These are phyloP conservation scores for Penicillium longicatenatum DNA, from an alignment of 495 filamentous ascomycete species.

Conservation along the genomic window DNA sequence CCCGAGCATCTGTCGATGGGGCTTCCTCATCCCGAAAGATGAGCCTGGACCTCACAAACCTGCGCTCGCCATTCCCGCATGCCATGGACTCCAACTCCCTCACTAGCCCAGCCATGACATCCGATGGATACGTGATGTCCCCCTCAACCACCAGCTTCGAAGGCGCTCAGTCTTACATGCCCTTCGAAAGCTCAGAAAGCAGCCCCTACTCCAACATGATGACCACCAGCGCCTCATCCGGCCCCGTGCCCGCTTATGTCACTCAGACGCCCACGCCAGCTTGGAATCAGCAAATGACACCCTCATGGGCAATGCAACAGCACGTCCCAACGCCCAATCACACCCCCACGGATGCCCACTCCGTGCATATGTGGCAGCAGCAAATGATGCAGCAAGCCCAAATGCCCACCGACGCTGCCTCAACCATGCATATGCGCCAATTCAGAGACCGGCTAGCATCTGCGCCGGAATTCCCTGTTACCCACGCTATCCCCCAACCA, in stretches of 20 bases:
- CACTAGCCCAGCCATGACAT: conserved; percentile 29
- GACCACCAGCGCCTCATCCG: conserved; percentile 14
- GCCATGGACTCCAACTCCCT: conserved; percentile 29
- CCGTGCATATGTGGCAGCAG: conserved; percentile 37
- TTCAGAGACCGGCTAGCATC: conserved; percentile 45
- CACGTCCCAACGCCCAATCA: conserved; percentile 25
- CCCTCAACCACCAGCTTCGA: conserved; percentile 30
- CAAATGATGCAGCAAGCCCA: conserved; percentile 34
- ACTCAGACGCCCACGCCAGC: conserved; percentile 16
- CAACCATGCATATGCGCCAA: conserved; percentile 32
- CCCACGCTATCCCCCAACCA: conserved; percentile 8
- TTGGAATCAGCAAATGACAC: conserved; percentile 18
- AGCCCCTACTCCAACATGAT: conserved; percentile 19
- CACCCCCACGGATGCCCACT: conserved; percentile 25
- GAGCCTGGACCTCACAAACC: conserved; percentile 42
- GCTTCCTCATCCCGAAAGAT: conserved; percentile 35
- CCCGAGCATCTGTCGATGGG: conserved; percentile 33
- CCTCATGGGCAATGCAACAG: conserved; percentile 34
- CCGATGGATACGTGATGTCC: conserved; percentile 33
- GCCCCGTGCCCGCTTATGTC: conserved; percentile 36
- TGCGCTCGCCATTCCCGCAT: conserved; percentile 35
- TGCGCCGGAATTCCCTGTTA: conserved; percentile 40
- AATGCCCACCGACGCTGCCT: conserved; percentile 21
- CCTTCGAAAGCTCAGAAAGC: conserved; percentile 18
- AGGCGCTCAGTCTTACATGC: conserved; percentile 31